Evolutionary conservation across 352 stramenopile genomes (phyloP).

Genomic region (Globisporangium nagaii): DNA sequence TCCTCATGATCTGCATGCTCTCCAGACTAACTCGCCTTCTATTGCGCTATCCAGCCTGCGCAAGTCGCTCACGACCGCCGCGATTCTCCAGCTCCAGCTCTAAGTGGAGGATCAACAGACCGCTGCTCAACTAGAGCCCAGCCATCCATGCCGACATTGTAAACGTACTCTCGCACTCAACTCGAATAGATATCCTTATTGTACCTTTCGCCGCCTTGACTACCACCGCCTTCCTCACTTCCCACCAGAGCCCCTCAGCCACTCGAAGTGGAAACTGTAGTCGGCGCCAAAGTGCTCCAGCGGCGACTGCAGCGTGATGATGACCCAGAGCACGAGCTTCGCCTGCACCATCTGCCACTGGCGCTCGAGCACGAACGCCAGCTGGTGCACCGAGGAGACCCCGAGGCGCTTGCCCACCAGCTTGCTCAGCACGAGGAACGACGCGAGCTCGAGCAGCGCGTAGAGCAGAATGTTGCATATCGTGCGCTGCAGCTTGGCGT

Average conservation of each 20-base stretch:
- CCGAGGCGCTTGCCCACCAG: conserved; percentile 13
- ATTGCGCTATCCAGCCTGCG: background rate
- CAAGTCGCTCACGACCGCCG: background rate
- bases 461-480: conserved; percentile 22
- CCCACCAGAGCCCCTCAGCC: too few species aligned
- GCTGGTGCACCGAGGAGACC: conserved; percentile 16
- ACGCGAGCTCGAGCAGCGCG: conserved; percentile 24
- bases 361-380: conserved; percentile 27
- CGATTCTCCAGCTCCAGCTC: background rate
- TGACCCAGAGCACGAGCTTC: conserved; percentile 32
- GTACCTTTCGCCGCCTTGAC: too few species aligned
- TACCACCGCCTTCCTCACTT: too few species aligned
- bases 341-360: conserved; percentile 23
- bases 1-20: background rate
- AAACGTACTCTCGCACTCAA: too few species aligned
- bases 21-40: too few species aligned
- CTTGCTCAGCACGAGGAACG: conserved; percentile 22
- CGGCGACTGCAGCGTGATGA: conserved; percentile 20
- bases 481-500: background rate
- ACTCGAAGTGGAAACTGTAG: background rate
- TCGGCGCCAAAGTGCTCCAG: conserved; percentile 27
- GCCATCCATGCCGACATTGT: too few species aligned
- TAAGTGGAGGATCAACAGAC: background rate
- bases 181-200: too few species aligned
- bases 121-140: background rate